A percentile compares a stretch with the other conserved stretches of the same genome.
Evolutionary conservation across 2,329 filamentous ascomycete genomes (phyloP).

Genomic region (Phaeosphaeria sp.): DNA sequence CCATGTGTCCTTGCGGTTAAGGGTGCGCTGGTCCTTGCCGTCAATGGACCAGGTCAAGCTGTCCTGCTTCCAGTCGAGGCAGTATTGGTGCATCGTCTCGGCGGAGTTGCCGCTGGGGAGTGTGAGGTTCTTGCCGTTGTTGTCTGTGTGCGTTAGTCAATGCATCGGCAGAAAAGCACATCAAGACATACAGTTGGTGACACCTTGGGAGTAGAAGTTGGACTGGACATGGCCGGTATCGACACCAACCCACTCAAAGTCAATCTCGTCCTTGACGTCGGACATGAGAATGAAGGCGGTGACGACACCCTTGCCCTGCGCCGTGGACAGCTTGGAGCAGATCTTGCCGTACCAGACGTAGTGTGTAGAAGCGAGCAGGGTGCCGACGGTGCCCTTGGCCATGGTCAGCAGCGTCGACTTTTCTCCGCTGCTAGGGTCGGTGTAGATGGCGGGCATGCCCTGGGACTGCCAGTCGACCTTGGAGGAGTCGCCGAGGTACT

Average conservation of each 20-base stretch:
- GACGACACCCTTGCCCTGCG: slow-evolving; percentile 86
- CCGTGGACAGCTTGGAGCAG: slow-evolving; percentile 82
- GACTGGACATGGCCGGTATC: slow-evolving; percentile 82
- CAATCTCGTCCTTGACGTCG: slow-evolving; percentile 97
- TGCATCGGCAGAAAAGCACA: too few relatives aligned
- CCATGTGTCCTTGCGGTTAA: slow-evolving; percentile 81
- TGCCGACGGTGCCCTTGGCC: slow-evolving; percentile 83
- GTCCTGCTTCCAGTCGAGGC: slow-evolving; percentile 91
- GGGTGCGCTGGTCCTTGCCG: slow-evolving; percentile 74
- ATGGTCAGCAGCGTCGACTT: slow-evolving; percentile 78
- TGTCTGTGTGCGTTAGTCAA: slow-evolving; percentile 60
- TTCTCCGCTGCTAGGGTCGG: slow-evolving; percentile 53
- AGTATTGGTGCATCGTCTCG: slow-evolving; percentile 81
- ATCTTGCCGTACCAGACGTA: slow-evolving; percentile 99
- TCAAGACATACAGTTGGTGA: slow-evolving; percentile 77
- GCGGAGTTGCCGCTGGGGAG: slow-evolving; percentile 69
- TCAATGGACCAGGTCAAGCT: slow-evolving; percentile 86
- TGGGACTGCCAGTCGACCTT: slow-evolving; percentile 88
- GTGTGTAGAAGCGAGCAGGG: slow-evolving; percentile 79
- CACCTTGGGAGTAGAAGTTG: slow-evolving; percentile 97
- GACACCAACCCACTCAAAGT: slow-evolving; percentile 90
- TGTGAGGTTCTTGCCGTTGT: slow-evolving; percentile 75
- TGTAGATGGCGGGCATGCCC: slow-evolving; percentile 72
- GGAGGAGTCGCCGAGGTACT: slow-evolving; percentile 84
- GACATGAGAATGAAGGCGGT: slow-evolving; percentile 95